A percentile compares a stretch with the other conserved stretches of the same genome.
These are phyloP conservation scores for Knufia petricola DNA, from an alignment of 2,329 filamentous ascomycete species.

Conservation along the genomic window DNA sequence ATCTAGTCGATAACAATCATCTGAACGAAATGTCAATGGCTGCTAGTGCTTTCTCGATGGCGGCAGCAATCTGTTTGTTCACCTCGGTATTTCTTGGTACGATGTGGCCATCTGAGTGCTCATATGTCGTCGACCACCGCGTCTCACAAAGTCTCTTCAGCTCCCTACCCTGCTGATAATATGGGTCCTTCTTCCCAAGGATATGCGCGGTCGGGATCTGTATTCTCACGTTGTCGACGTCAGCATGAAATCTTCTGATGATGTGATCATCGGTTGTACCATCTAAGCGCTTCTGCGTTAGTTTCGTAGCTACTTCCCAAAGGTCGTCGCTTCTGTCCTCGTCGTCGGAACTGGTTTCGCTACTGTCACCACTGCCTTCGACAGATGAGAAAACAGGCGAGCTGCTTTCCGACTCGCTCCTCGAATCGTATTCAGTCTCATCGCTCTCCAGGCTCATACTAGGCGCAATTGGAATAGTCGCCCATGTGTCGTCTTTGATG, in stretches of 20 bases:
- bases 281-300: constrained; percentile 14
- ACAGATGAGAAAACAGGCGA: constrained; percentile 1
- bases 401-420: not conserved
- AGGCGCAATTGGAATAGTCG: no score
- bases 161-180: constrained; percentile 31
- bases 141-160: constrained; percentile 29
- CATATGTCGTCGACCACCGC: constrained; percentile 25
- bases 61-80: constrained; percentile 26
- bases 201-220: constrained; percentile 35
- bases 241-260: constrained; percentile 10
- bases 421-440: constrained; percentile 1
- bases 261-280: constrained; percentile 8
- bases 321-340: no score
- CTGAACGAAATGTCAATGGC: not conserved
- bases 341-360: not conserved
- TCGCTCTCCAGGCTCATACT: not conserved
- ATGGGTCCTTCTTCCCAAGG: constrained; percentile 33
- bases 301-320: no score
- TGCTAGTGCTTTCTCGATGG: constrained; percentile 26
- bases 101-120: constrained; percentile 37
- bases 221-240: constrained; percentile 23
- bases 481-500: no score
- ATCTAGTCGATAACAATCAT: no score
- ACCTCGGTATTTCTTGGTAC: constrained; percentile 30
- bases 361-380: not conserved